Percentiles rank a stretch among this genome's conserved stretches.
phyloP scores from a whole-genome alignment of 2,329 filamentous ascomycete species.

The Ambrosiella xylebori region DNA sequence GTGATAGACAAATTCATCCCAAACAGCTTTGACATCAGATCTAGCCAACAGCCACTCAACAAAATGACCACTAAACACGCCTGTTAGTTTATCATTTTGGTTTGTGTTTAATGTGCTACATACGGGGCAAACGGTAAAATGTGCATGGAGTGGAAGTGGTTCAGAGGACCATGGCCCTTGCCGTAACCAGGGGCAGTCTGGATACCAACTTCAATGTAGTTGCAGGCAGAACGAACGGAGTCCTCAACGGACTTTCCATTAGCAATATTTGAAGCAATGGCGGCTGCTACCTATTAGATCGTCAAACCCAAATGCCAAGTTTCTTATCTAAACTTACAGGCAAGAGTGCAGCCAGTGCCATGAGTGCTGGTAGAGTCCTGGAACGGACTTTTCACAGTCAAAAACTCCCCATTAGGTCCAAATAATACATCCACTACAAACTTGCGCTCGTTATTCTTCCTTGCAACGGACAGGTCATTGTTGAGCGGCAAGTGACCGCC shows the following conservation, averaged over 20 bases:
- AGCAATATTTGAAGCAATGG: constrained; percentile 57
- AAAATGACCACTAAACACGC: constrained; percentile 46
- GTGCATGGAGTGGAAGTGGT: constrained; percentile 61
- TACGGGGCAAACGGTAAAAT: constrained; percentile 50
- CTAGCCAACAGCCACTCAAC: constrained; percentile 66
- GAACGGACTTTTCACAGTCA: constrained; percentile 53
- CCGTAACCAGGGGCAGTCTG: constrained; percentile 45
- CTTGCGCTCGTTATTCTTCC: constrained; percentile 38
- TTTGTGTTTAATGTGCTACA: constrained; percentile 15
- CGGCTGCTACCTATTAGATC: constrained; percentile 28
- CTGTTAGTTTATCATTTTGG: neutral
- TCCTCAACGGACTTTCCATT: constrained; percentile 36
- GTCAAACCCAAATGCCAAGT: neutral
- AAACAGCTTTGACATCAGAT: constrained; percentile 54
- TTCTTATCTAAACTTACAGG: constrained; percentile 40
- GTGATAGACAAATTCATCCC: constrained; percentile 64
- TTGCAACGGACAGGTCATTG: constrained; percentile 41
- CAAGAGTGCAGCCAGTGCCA: constrained; percentile 85
- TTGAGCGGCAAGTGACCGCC: constrained; percentile 77
- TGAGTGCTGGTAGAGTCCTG: constrained; percentile 68
- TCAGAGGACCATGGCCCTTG: constrained; percentile 52
- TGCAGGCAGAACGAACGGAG: constrained; percentile 50
- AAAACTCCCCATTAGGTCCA: constrained; percentile 36
- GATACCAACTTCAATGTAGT: constrained; percentile 58
- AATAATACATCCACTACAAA: constrained; percentile 64